Evolutionary conservation across 2,329 filamentous ascomycete genomes (phyloP).

Genomic region (Didymella arachidicola): DNA sequence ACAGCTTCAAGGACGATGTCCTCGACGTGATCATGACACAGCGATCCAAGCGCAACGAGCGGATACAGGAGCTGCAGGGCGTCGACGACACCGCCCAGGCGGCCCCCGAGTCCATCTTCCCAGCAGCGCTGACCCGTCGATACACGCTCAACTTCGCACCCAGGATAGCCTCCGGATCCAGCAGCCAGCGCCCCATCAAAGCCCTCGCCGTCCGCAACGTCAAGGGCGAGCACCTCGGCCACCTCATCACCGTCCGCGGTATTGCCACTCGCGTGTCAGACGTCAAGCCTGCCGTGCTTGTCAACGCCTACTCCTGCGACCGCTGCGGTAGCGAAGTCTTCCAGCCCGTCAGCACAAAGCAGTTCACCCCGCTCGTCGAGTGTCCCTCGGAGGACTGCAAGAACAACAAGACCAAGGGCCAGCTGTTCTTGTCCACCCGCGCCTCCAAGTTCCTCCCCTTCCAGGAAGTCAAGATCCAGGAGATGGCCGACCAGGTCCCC

Average conservation of each 20-base stretch:
- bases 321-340: constrained; percentile 97
- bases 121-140: constrained; percentile 86
- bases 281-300: constrained; percentile 96
- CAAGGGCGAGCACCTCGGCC: constrained; percentile 88
- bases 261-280: constrained; percentile 96
- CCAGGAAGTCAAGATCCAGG: constrained; percentile 98
- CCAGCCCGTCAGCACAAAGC: constrained; percentile 90
- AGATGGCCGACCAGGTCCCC: constrained; percentile 98
- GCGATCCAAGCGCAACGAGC: constrained; percentile 83
- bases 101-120: constrained; percentile 80
- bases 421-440: constrained; percentile 91
- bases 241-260: constrained; percentile 91
- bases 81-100: constrained; percentile 63
- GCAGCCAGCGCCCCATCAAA: constrained; percentile 65
- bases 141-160: constrained; percentile 98
- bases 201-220: constrained; percentile 91
- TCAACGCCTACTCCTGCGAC: constrained; percentile 98
- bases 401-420: constrained; percentile 88
- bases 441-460: constrained; percentile 97
- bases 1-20: constrained; percentile 94
- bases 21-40: constrained; percentile 96
- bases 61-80: constrained; percentile 61
- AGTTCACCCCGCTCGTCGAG: constrained; percentile 84
- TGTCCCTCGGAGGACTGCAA: constrained; percentile 92
- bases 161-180: constrained; percentile 73